Percentiles rank a stretch among this genome's conserved stretches.
phyloP scores from a whole-genome alignment of 1,139 yeast genomes.

The Torulaspora globosa region DNA sequence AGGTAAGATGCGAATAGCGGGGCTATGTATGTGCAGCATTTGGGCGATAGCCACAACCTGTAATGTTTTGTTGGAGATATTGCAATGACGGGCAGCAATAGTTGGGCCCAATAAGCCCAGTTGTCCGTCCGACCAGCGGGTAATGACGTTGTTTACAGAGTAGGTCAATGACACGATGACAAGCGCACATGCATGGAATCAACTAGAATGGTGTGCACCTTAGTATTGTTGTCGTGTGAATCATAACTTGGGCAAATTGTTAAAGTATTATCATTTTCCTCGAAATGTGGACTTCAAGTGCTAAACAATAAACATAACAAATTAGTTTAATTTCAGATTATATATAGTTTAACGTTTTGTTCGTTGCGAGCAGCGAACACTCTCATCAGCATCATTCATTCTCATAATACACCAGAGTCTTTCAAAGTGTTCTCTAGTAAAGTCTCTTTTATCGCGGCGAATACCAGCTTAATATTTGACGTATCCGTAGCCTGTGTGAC shows the following conservation, averaged over 20 bases:
- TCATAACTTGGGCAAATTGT: not conserved
- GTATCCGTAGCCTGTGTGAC: conserved; percentile 95
- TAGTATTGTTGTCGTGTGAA: not conserved
- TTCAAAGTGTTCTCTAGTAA: conserved; percentile 77
- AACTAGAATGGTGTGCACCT: too few relatives aligned
- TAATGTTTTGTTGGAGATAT: conserved; percentile 27
- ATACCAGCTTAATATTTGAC: conserved; percentile 77
- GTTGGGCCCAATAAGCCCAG: too few relatives aligned
- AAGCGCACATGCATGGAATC: too few relatives aligned
- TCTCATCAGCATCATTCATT: conserved; percentile 4
- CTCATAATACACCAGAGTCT: conserved; percentile 73
- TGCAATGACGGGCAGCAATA: conserved; percentile 1
- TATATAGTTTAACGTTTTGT: not conserved
- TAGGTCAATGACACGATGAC: too few relatives aligned
- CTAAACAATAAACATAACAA: not conserved
- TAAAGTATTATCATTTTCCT: not conserved
- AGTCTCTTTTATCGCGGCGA: conserved; percentile 89
- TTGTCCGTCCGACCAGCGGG: too few relatives aligned
- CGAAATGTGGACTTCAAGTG: conserved; percentile 4
- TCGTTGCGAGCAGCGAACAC: conserved; percentile 1
- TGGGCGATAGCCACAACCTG: conserved; percentile 33
- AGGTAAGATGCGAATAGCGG: conserved; percentile 23
- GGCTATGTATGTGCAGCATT: conserved; percentile 30
- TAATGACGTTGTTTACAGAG: too few relatives aligned
- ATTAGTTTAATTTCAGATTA: not conserved